Percentiles rank a stretch among this genome's conserved stretches.
Conservation (phyloP, 768 basidiomycete species). For the Cystobasidium tubakii region DNA sequence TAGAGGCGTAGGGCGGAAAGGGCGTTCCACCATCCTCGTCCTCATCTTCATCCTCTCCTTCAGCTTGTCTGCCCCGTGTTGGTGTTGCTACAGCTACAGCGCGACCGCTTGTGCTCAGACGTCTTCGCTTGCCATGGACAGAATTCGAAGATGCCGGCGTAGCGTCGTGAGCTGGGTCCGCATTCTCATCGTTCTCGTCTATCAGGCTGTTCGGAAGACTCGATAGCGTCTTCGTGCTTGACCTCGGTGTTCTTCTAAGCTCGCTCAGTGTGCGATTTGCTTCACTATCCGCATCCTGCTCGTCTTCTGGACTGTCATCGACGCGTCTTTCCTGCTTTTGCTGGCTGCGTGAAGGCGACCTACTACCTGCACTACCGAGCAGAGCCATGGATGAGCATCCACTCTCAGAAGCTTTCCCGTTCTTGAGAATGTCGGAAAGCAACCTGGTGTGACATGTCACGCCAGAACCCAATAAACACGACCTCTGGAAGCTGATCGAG, state of each 20-base stretch:
- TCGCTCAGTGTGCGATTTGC: neutral
- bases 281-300: neutral
- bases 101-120: constrained; percentile 4
- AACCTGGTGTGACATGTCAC: no score
- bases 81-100: constrained; percentile 14
- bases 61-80: neutral
- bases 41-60: constrained; percentile 1
- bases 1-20: neutral
- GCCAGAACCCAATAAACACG: neutral
- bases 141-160: neutral
- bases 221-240: neutral
- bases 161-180: neutral
- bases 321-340: constrained; percentile 6
- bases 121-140: neutral
- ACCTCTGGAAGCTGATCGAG: neutral
- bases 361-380: neutral
- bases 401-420: neutral
- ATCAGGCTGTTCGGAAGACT: neutral
- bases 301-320: constrained; percentile 3
- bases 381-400: neutral
- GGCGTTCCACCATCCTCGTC: constrained; percentile 4
- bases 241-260: neutral
- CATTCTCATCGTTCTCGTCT: constrained; percentile 22
- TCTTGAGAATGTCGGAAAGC: neutral
- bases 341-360: neutral